Evolutionary conservation across 2,329 filamentous ascomycete species (phyloP).

Genomic region (Colletotrichum paranaense): DNA sequence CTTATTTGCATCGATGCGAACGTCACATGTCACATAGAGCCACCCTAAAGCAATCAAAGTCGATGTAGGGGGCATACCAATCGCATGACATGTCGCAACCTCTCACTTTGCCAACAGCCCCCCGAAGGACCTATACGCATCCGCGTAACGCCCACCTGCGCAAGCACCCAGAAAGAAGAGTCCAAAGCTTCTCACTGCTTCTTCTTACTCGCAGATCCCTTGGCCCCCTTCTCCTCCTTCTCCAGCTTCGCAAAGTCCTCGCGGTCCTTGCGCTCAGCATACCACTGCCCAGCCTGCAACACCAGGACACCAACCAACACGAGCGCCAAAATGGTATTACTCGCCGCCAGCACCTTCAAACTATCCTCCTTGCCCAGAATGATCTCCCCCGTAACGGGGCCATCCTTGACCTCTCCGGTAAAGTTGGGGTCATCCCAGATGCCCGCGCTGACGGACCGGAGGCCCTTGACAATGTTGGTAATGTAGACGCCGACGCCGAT

Average conservation of each 20-base stretch:
- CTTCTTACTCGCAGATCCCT: slow-evolving; percentile 32
- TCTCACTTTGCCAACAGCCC: background rate
- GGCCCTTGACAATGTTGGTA: slow-evolving; percentile 95
- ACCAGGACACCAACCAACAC: slow-evolving; percentile 92
- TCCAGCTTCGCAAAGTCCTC: slow-evolving; percentile 79
- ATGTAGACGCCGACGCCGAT: slow-evolving; percentile 94
- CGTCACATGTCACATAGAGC: fast-evolving
- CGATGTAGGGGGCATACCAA: too few relatives aligned
- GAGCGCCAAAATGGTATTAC: slow-evolving; percentile 94
- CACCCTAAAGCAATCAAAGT: background rate
- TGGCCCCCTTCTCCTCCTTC: slow-evolving; percentile 51
- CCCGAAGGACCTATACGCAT: background rate
- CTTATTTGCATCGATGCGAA: background rate
- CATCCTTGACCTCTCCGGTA: slow-evolving; percentile 51
- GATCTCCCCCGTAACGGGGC: slow-evolving; percentile 66
- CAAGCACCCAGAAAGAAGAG: background rate
- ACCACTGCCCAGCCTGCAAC: slow-evolving; percentile 97
- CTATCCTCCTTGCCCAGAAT: slow-evolving; percentile 87
- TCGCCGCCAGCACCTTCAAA: slow-evolving; percentile 89
- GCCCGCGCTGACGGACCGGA: slow-evolving; percentile 83
- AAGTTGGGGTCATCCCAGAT: slow-evolving; percentile 62
- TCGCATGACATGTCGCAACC: background rate
- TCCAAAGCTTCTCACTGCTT: slow-evolving; percentile 25
- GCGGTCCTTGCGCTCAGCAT: slow-evolving; percentile 92
- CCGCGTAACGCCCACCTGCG: background rate